These are phyloP conservation scores for Chernovozyma sophiae-reginae DNA, from an alignment of 1,139 yeast genomes.

Conservation along the genomic window DNA sequence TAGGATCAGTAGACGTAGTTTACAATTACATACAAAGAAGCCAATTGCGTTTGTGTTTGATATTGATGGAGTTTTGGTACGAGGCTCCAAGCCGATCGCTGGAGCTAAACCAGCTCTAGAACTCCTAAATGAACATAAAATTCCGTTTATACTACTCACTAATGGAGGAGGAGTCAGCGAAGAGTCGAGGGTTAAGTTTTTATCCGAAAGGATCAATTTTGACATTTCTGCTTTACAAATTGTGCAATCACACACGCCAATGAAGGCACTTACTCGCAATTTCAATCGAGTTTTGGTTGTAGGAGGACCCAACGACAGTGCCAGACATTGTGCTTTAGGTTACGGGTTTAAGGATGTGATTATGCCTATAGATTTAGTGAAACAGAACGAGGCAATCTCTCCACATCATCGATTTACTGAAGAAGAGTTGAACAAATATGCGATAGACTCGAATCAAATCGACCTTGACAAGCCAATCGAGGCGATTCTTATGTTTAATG, in stretches of 20 bases:
- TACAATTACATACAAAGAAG: too few species aligned
- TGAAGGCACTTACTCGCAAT: conserved; percentile 52
- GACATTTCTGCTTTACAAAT: conserved; percentile 60
- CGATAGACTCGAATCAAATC: conserved; percentile 26
- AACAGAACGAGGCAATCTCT: conserved; percentile 53
- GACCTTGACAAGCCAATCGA: conserved; percentile 48
- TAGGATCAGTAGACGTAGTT: too few species aligned
- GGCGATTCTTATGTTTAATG: conserved; percentile 83
- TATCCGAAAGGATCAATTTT: conserved; percentile 49
- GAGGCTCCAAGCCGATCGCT: conserved; percentile 69
- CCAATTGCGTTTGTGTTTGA: conserved; percentile 28
- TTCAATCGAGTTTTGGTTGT: conserved; percentile 69
- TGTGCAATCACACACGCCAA: conserved; percentile 91
- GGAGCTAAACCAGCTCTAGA: conserved; percentile 64
- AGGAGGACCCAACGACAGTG: conserved; percentile 74
- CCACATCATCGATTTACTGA: conserved; percentile 63
- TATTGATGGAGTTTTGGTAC: conserved; percentile 89
- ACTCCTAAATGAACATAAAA: conserved; percentile 46
- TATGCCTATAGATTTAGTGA: conserved; percentile 70
- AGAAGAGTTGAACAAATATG: conserved; percentile 46
- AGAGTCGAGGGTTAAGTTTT: conserved; percentile 49
- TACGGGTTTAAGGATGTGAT: conserved; percentile 84
- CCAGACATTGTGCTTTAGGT: conserved; percentile 64
- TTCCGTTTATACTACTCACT: conserved; percentile 83
- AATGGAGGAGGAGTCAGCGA: conserved; percentile 93